Evolutionary conservation across 495 filamentous ascomycete genomes (phyloP), one percentile per base, ranked within the genome.

Genomic region (Articulospora tetracladia): DNA sequence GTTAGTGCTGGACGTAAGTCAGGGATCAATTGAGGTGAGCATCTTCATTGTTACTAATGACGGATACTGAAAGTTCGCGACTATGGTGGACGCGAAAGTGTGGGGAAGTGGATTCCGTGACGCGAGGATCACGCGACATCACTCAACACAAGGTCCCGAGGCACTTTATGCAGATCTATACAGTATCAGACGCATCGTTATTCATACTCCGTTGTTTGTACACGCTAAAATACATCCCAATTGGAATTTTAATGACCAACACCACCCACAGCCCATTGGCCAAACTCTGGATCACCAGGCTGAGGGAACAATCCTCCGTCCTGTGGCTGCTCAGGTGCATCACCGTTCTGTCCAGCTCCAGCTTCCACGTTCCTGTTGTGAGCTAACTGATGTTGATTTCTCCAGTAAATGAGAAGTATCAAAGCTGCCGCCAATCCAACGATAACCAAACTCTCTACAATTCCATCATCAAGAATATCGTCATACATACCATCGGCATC

Each of bases 391-490:
- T 89, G 78, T 66, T 93, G 88, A 57, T 91, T 86, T 27, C 95
- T 79, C 69, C 94, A 92, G 67, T 89, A 93, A 24, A 98, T 81
- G 57, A 98, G 73, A 53, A 90, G 83, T 0, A 88, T 80, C 27
- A 98, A 77, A 0, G 85, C 84, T 0, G 84, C 88, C 1, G 89
- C 86, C 41, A 98, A 70, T 1, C 80, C 86, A 1, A 96, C 73
- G 59, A 99, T 97, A 23, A 96, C 78, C 13, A 96, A 66, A 32
- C 87, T 93, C 72, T 99, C 94, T 12, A 97, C 61, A 6, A 95
- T 75, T 6, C 86, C 85, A 26, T 89, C 89, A 59, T 92, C 88
- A 58, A 92, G 79, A 7, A 83, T 79, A 20, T 86, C 84, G 55
- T 91, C 90, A 59, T 87, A 85, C 52, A 88, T 79, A 12, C 84